A percentile compares a stretch with the other conserved stretches of the same genome.
phyloP scores from a whole-genome alignment of 805 yeast genomes.

The Kluyveromyces starmeri region DNA sequence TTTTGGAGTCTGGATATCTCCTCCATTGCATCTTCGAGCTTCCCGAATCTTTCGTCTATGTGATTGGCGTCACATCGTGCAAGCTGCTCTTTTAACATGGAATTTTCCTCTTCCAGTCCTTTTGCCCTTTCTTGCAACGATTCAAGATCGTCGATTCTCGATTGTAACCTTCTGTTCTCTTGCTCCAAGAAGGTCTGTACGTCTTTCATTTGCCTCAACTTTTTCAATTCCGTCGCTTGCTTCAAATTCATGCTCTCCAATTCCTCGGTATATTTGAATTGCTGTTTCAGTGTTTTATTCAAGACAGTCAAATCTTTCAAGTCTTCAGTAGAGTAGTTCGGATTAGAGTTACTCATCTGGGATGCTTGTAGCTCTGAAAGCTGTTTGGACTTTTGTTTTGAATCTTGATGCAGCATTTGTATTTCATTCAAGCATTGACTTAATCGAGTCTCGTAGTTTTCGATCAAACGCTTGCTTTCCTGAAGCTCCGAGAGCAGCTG shows the following conservation, averaged over 20 bases:
- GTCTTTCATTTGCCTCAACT: conserved; percentile 30
- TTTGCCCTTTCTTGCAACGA: conserved; percentile 37
- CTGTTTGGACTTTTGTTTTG: conserved; percentile 20
- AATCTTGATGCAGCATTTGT: conserved; percentile 13
- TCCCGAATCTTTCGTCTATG: conserved; percentile 15
- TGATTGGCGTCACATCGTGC: conserved; percentile 39
- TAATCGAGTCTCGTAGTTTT: conserved; percentile 21
- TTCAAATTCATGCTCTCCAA: conserved; percentile 45
- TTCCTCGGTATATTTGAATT: conserved; percentile 36
- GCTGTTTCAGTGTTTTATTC: conserved; percentile 33
- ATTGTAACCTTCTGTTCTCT: conserved; percentile 28
- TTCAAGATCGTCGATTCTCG: conserved; percentile 35
- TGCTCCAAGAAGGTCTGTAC: conserved; percentile 19
- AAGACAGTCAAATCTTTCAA: conserved; percentile 27
- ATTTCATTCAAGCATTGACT: conserved; percentile 17
- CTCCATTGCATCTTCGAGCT: conserved; percentile 32
- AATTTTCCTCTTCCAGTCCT: conserved; percentile 41
- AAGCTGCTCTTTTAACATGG: conserved; percentile 38
- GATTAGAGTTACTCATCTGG: conserved; percentile 30
- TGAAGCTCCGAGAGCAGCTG: conserved; percentile 13
- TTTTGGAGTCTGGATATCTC: conserved; percentile 34
- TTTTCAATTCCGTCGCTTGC: conserved; percentile 44
- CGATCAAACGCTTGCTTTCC: conserved; percentile 14
- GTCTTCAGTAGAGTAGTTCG: conserved; percentile 26
- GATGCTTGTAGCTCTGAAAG: conserved; percentile 25